phyloP scores from a whole-genome alignment of 495 filamentous ascomycete genomes.

The Xylaria palmicola region DNA sequence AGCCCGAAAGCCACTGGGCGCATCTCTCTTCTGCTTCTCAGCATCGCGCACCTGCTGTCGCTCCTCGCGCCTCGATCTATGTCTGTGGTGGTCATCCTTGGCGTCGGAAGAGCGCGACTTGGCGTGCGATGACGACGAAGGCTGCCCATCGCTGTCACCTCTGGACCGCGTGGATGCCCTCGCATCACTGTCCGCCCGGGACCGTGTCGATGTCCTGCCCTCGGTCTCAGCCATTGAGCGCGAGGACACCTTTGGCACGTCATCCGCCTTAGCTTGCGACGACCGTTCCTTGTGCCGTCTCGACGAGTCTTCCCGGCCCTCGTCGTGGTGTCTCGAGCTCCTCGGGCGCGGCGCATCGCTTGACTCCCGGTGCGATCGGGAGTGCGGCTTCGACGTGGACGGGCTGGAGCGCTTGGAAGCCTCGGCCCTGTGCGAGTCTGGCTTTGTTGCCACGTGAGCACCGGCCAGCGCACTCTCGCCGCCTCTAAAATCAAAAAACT shows the following conservation, averaged over 20 bases:
- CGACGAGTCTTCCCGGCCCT: neutral
- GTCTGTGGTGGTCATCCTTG: neutral
- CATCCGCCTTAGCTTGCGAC: neutral
- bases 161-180: neutral
- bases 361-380: conserved; percentile 7
- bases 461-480: conserved; percentile 34
- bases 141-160: neutral
- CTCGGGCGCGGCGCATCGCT: conserved; percentile 17
- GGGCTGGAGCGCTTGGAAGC: conserved; percentile 40
- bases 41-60: conserved; percentile 4
- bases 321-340: conserved; percentile 1
- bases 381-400: conserved; percentile 15
- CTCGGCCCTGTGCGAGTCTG: conserved; percentile 20
- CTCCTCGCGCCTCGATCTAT: conserved; percentile 6
- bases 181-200: conserved; percentile 1
- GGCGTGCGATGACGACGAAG: neutral
- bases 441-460: conserved; percentile 18
- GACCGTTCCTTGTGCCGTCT: conserved; percentile 3
- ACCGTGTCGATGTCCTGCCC: neutral
- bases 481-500: conserved; percentile 41
- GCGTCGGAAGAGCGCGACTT: neutral
- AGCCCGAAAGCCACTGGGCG: neutral
- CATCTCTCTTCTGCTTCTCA: conserved; percentile 6
- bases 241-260: neutral
- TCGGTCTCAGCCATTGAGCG: conserved; percentile 2